Evolutionary conservation across 2,329 filamentous ascomycete species (phyloP), one percentile per base, ranked within the genome.

Genomic region (Aspergillus aculeatus): DNA sequence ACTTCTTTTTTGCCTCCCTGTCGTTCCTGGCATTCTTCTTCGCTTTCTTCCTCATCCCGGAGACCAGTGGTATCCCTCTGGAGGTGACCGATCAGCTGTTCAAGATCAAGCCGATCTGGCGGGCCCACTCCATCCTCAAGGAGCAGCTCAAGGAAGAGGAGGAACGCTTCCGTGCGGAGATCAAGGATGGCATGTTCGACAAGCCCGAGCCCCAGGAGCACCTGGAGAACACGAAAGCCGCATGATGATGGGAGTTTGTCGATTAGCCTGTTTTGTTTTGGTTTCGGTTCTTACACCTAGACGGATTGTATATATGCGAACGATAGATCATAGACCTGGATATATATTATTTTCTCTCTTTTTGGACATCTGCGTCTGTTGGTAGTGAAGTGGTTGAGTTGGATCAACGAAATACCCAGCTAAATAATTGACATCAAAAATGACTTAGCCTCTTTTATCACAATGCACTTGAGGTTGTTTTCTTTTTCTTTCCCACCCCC

Each of bases 11-110:
- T 64, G 86, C 85, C 1, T 79, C 82, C 0, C 77, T 89, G 50
- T 88, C 88, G 81, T 72, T 88, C 12, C 60, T 82, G 10, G 84
- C 84, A 0, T 77, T 82, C 55, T 60, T 84, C 56, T 89, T 87
- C 63, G 82, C 87, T 26, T 89, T 78, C 69, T 87, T 86, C 77
- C 78, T 85, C 49, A 66, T 89, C 0, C 87, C 87, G 0, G 87
- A 89, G 77, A 89, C 87, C 3, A 89, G 88, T 77, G 80, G 82
- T 47, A 78, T 89, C 12, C 86, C 86, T 0, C 78, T 89, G 3
- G 87, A 90, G 73, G 80, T 80, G 31, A 87, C 89, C 80, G 86
- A 89, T 69, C 77, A 80, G 5, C 76, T 90, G 2, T 89, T 89
- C 68, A 77, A 71, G 61, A 66, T 69, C 54, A 74, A 74, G 55